Evolutionary conservation across 1,284 basidiomycete genomes (phyloP).

Genomic region (Mycena sp.): DNA sequence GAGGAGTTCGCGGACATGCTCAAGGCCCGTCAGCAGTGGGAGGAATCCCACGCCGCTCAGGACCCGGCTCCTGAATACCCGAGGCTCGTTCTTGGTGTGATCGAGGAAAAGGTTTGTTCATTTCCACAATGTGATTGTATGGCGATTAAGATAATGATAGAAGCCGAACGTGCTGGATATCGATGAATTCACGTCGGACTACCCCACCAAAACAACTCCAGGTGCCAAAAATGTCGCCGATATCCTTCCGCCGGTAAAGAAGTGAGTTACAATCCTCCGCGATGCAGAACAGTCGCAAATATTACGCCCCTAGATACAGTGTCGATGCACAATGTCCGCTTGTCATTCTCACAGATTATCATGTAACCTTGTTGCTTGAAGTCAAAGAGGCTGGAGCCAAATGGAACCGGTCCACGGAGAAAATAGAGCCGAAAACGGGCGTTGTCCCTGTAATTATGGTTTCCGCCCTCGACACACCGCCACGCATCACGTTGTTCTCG

Average conservation of each 20-base stretch:
- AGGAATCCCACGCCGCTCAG: not conserved
- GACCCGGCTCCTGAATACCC: not conserved
- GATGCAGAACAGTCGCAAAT: too few relatives aligned
- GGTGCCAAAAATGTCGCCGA: not conserved
- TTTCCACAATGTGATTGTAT: not conserved
- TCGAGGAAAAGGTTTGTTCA: conserved; percentile 2
- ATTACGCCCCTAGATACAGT: conserved; percentile 7
- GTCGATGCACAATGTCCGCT: not conserved
- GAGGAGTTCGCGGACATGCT: not conserved
- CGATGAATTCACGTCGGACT: not conserved
- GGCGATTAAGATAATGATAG: not conserved
- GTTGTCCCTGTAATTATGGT: not conserved
- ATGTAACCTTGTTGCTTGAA: not conserved
- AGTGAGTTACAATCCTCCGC: not conserved
- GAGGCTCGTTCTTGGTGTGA: conserved; percentile 1
- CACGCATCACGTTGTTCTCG: conserved; percentile 1
- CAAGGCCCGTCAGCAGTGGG: not conserved
- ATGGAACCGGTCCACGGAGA: not conserved
- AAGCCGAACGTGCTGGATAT: not conserved
- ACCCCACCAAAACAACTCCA: not conserved
- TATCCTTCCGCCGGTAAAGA: not conserved
- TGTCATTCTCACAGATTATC: conserved; percentile 5
- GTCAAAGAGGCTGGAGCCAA: not conserved
- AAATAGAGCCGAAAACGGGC: not conserved
- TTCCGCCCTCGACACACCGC: not conserved